Conservation (phyloP, 2,329 filamentous ascomycete species). For the Scedosporium dehoogii region DNA sequence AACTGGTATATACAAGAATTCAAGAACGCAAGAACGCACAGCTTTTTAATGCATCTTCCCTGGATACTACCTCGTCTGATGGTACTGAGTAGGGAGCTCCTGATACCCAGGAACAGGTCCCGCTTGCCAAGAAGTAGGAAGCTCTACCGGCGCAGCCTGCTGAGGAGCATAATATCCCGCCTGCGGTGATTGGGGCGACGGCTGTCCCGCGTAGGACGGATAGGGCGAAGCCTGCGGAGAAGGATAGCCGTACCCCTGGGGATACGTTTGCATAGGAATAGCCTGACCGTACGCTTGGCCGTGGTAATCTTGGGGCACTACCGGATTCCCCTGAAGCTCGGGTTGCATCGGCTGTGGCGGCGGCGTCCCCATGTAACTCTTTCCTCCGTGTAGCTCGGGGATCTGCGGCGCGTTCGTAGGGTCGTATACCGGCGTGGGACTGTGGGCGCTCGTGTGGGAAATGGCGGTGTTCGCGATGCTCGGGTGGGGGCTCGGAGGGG, state of each 20-base stretch:
- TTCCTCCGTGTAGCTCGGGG: conserved; percentile 18
- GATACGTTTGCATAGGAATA: not conserved
- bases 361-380: conserved; percentile 12
- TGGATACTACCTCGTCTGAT: not conserved
- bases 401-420: conserved; percentile 14
- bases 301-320: conserved; percentile 14
- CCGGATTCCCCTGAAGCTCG: not conserved
- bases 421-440: conserved; percentile 13
- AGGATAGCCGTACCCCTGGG: conserved; percentile 11
- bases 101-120: conserved; percentile 25
- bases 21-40: not conserved
- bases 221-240: conserved; percentile 10
- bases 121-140: conserved; percentile 21
- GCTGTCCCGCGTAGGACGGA: not conserved
- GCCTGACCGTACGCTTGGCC: conserved; percentile 7
- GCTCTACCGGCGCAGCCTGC: conserved; percentile 8
- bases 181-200: conserved; percentile 1
- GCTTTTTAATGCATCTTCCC: not conserved
- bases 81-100: not conserved
- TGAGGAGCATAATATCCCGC: conserved; percentile 10
- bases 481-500: conserved; percentile 19
- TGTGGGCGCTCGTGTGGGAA: conserved; percentile 17
- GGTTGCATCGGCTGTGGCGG: conserved; percentile 7
- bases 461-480: conserved; percentile 15
- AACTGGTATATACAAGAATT: not conserved